These are phyloP conservation scores for Hemerocallis citrina DNA, from an alignment of 106 monocot genomes.

Conservation along the genomic window DNA sequence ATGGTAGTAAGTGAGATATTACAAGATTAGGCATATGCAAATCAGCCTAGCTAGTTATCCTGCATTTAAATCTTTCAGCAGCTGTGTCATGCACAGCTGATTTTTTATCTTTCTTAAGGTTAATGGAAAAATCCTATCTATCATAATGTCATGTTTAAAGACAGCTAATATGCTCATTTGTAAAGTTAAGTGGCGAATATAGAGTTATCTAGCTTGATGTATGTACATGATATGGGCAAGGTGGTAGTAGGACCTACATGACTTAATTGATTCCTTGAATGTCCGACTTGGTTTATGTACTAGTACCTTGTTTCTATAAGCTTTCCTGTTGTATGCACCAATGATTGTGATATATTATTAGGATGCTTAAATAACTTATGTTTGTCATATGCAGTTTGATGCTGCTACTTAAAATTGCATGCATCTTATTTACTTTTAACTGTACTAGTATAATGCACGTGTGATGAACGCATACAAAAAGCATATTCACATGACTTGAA, in stretches of 20 bases:
- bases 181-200: not conserved
- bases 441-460: too few species aligned
- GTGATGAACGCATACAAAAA: too few species aligned
- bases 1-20: too few species aligned
- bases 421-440: not conserved
- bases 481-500: too few species aligned
- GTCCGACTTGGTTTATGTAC: not conserved
- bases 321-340: not conserved
- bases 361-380: conserved; percentile 4
- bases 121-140: too few species aligned
- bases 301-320: too few species aligned
- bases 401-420: not conserved
- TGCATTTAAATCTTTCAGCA: too few species aligned
- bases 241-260: not conserved
- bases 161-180: not conserved
- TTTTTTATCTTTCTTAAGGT: too few species aligned
- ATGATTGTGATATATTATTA: not conserved
- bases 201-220: not conserved
- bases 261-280: not conserved
- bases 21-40: too few species aligned
- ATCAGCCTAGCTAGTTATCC: too few species aligned
- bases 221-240: not conserved
- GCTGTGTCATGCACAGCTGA: too few species aligned
- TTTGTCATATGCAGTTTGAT: conserved; percentile 58
- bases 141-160: not conserved